Evolutionary conservation across 2,329 filamentous ascomycete genomes (phyloP), one percentile per base, ranked within the genome.

Genomic region (Fusarium sambucinum): DNA sequence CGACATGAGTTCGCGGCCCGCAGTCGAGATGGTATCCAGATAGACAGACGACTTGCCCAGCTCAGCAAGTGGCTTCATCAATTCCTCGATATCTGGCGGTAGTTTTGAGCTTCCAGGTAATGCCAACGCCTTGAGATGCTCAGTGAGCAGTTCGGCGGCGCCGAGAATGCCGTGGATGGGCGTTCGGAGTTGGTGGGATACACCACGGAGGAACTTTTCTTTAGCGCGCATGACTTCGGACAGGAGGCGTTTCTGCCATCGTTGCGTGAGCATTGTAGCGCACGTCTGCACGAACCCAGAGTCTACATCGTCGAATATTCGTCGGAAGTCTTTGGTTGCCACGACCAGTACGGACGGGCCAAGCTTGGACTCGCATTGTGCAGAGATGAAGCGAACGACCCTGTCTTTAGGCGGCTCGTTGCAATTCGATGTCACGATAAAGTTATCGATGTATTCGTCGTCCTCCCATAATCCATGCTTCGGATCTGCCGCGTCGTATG

Each of bases 111-210:
- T 45, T 10, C 48, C 55, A 7, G 30, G 23, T 16, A 37, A 6
- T 3, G 75, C 73, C 4, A 69, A 56, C 5, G 69, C 66, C 29
- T 73, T 76, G 0, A 83, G 58, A 37, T 83, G 82, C 55, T 84
- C 82, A 0, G 76, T 77, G 2, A 84, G 71, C 0, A 84, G 68
- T 17, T 84, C 76, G 2, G 71, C 71, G 2, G 74, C 76, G 2
- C 76, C 77, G 0, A 84, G 74, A 4, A 84, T 82, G 0, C 82
- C 82, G 33, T 84, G 82, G 6, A 84, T 82, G 0, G 82, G 82
- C 1, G 82, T 84, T 37, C 82, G 77, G 1, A 84, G 77, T 35
- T 84, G 80, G 53, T 84, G 82, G 0, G 81, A 83, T 11, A 84
- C 78, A 1, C 81, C 80, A 6, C 82, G 76, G 1, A 84, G 71